phyloP scores from a whole-genome alignment of 768 basidiomycete species.

The Sarcodon aspratus region DNA sequence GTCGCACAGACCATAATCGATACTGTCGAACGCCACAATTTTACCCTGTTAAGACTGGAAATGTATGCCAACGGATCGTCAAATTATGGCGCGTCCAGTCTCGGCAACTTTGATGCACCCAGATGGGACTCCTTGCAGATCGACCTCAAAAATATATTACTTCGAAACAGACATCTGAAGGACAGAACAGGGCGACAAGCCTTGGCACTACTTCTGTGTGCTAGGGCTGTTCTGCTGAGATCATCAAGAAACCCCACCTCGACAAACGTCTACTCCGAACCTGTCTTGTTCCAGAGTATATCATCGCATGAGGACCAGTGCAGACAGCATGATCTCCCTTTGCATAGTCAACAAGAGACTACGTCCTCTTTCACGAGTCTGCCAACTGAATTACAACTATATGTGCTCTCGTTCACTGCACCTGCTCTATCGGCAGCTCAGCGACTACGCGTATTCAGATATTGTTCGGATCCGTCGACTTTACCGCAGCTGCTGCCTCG shows the following conservation, averaged over 20 bases:
- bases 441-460: conserved; percentile 38
- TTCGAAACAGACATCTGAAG: conserved; percentile 30
- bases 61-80: conserved; percentile 30
- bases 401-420: conserved; percentile 46
- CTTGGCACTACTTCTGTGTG: conserved; percentile 34
- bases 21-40: conserved; percentile 35
- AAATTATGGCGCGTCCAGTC: conserved; percentile 8
- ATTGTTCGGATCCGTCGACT: conserved; percentile 34
- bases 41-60: conserved; percentile 34
- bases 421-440: conserved; percentile 46
- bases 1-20: conserved; percentile 33
- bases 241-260: conserved; percentile 6
- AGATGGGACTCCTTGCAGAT: too few species aligned
- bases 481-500: conserved; percentile 24
- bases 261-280: too few species aligned
- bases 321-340: neutral
- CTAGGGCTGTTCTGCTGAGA: conserved; percentile 38
- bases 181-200: conserved; percentile 32
- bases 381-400: conserved; percentile 45
- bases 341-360: neutral
- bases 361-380: conserved; percentile 28
- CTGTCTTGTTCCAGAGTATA: conserved; percentile 3
- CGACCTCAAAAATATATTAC: too few species aligned
- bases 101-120: conserved; percentile 6
- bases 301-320: conserved; percentile 4